Conservation (phyloP, 495 filamentous ascomycete genomes). For the Annulohypoxylon bovei region DNA sequence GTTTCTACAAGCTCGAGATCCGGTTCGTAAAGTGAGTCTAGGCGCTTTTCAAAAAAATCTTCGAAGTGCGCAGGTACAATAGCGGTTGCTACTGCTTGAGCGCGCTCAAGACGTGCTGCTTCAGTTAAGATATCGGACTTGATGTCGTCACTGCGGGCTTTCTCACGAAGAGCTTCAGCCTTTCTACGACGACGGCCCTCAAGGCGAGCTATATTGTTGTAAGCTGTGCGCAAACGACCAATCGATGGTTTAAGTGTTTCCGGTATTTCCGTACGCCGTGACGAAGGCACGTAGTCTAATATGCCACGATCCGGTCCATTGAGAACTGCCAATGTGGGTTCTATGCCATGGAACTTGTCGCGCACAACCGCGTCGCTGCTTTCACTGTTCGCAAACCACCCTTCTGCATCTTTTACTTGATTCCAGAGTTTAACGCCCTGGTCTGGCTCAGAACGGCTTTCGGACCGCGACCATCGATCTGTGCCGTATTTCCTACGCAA, state of each 20-base stretch:
- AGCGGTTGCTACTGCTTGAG: constrained; percentile 78
- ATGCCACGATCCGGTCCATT: constrained; percentile 80
- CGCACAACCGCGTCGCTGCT: constrained; percentile 84
- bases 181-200: constrained; percentile 80
- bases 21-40: constrained; percentile 76
- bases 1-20: constrained; percentile 74
- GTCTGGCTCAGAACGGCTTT: constrained; percentile 66
- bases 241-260: constrained; percentile 82
- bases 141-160: constrained; percentile 88
- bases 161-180: constrained; percentile 77
- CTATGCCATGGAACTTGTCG: constrained; percentile 78
- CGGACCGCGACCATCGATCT: constrained; percentile 79
- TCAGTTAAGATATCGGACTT: constrained; percentile 83
- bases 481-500: constrained; percentile 85
- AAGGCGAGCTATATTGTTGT: constrained; percentile 84
- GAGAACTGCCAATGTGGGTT: constrained; percentile 77
- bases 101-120: constrained; percentile 83
- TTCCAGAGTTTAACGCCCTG: constrained; percentile 80
- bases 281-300: constrained; percentile 89
- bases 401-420: constrained; percentile 80
- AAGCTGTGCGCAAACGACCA: constrained; percentile 72
- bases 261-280: constrained; percentile 77
- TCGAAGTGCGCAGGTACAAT: constrained; percentile 92
- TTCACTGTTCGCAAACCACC: constrained; percentile 86
- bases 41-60: constrained; percentile 83